phyloP scores from a whole-genome alignment of 257 asterid genomes.

The Hygrophila difformis region DNA sequence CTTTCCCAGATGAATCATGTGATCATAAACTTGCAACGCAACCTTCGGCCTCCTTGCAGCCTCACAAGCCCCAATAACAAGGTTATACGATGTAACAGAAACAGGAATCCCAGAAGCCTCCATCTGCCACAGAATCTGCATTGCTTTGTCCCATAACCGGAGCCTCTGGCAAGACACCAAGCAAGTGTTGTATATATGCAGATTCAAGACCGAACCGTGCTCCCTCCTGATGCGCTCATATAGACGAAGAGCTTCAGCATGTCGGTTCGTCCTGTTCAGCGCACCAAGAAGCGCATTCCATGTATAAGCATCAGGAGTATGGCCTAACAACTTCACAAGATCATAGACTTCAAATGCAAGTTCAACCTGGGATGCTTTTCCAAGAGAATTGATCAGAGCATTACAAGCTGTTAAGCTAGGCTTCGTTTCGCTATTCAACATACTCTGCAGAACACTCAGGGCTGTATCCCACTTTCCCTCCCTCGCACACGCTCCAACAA shows the following conservation, averaged over 20 bases:
- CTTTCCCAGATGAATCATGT: conserved; percentile 46
- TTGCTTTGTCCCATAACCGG: conserved; percentile 69
- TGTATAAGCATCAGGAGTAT: conserved; percentile 75
- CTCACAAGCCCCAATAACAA: conserved; percentile 91
- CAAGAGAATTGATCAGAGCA: conserved; percentile 62
- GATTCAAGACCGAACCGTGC: conserved; percentile 31
- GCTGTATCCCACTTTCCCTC: conserved; percentile 81
- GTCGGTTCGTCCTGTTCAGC: conserved; percentile 48
- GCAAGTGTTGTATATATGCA: conserved; percentile 56
- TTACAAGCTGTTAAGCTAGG: conserved; percentile 66
- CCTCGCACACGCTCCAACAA: conserved; percentile 77
- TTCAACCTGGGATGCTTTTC: conserved; percentile 57
- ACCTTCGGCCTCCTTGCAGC: conserved; percentile 62
- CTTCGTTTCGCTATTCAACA: conserved; percentile 44
- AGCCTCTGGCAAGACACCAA: conserved; percentile 75
- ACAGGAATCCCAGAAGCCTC: conserved; percentile 47
- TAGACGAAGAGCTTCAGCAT: conserved; percentile 51
- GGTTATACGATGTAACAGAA: conserved; percentile 65
- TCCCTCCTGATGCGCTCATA: conserved; percentile 51
- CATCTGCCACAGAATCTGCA: conserved; percentile 76
- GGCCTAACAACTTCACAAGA: conserved; percentile 46
- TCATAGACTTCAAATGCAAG: conserved; percentile 54
- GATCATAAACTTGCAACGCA: conserved; percentile 69
- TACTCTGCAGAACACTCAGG: conserved; percentile 33
- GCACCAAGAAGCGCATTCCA: conserved; percentile 84